Base-by-base conservation (phyloP, 257 asterid species). In the Agastache rugosa region DNA sequence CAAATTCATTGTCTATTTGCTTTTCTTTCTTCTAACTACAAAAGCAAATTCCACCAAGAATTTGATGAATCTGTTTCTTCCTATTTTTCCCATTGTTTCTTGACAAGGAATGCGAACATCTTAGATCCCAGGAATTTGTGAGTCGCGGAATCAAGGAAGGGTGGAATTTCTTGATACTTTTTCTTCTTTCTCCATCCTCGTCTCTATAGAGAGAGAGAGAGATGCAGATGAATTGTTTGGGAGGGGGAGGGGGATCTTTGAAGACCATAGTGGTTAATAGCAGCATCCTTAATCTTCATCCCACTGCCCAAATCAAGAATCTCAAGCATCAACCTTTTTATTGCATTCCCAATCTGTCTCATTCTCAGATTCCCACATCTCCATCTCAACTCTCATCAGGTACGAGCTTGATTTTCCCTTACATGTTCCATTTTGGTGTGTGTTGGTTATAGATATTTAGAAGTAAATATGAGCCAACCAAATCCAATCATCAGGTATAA, bases 221-320 rank as follows among this genome's bases (percentile, higher is more conserved):
- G 23, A 79, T 75, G 81, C 72, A 76, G 82, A 82, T 78, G 75
- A 64, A 75, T 75, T 73, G 73, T 56, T 67, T 82, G 48, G 90
- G 84, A 63, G 81, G 85, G 51, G 5, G 35, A 31, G 35, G 59
- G 59, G 67, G 63, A 19, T 64, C 72, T 37, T 63, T 78, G 44
- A 54, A 63, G 66, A 27, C 80, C 11, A 53, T 72, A 16, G 29
- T 54, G 63, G 72, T 69, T 27, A 83, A 72, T 47, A 61, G 62
- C 67, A 63, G 71, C 74, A 70, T 63, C 76, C 47, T 34, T 62
- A 64, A 72, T 68, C 76, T 54, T 27, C 68, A 42, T 53, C 75
- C 77, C 76, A 25, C 64, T 70, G 77, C 50, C 70, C 83, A 51
- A 72, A 67, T 72, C 83, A 80, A 78, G 58, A 78, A 79, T 75